phyloP scores from a whole-genome alignment of 345 rosid species.

The Pistacia atlantica region DNA sequence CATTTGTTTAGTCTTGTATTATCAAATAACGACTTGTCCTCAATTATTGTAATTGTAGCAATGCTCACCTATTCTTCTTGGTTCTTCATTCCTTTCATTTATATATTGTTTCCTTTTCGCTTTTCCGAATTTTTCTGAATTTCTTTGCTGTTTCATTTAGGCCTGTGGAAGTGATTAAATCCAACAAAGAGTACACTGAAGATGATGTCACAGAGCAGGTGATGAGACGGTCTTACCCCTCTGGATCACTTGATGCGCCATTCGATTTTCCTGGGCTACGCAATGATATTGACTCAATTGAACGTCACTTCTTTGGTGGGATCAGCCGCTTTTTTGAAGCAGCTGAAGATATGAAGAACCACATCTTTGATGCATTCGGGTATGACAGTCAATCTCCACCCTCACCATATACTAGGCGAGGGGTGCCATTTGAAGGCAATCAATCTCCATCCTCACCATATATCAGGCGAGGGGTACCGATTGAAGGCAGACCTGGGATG shows the following conservation, averaged over 20 bases:
- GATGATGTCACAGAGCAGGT: constrained; percentile 80
- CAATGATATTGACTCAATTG: constrained; percentile 62
- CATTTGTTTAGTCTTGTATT: neutral
- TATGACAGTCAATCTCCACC: constrained; percentile 31
- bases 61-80: neutral
- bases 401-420: constrained; percentile 40
- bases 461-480: constrained; percentile 47
- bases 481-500: constrained; percentile 42
- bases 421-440: constrained; percentile 52
- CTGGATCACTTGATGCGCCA: constrained; percentile 37
- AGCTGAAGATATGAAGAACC: constrained; percentile 70
- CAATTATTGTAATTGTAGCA: neutral
- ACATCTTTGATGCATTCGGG: constrained; percentile 58
- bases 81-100: neutral
- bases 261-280: constrained; percentile 77
- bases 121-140: neutral
- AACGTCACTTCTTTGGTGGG: constrained; percentile 59
- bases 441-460: constrained; percentile 35
- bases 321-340: constrained; percentile 63
- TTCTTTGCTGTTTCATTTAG: constrained; percentile 32
- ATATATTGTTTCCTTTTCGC: neutral
- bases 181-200: constrained; percentile 84
- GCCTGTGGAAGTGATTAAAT: constrained; percentile 69
- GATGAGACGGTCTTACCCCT: constrained; percentile 33
- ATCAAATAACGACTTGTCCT: neutral